These are phyloP conservation scores for Ceratocystis huliohia DNA, from an alignment of 2,329 filamentous ascomycete genomes.

Conservation along the genomic window DNA sequence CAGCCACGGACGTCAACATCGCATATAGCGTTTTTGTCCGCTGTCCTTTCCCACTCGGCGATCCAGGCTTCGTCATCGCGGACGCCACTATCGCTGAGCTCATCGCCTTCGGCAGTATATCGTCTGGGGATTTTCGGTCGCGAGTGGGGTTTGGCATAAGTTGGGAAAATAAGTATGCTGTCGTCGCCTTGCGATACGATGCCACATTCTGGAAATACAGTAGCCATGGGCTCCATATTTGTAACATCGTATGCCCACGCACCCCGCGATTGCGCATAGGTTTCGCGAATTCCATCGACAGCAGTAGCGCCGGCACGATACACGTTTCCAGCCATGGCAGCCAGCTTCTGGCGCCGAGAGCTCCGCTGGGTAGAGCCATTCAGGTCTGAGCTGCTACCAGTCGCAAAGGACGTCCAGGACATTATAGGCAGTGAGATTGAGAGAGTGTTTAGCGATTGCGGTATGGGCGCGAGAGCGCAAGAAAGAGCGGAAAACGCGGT, in stretches of 20 bases:
- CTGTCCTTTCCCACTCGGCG: conserved; percentile 63
- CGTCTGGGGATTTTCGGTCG: not conserved
- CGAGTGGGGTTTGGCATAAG: conserved; percentile 65
- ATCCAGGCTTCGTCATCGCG: conserved; percentile 63
- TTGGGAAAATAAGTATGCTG: conserved; percentile 91
- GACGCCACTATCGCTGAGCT: conserved; percentile 31
- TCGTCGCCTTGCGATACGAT: conserved; percentile 69
- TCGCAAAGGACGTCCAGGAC: conserved; percentile 15
- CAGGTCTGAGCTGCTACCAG: conserved; percentile 17
- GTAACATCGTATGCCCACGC: conserved; percentile 25
- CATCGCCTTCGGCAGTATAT: conserved; percentile 23
- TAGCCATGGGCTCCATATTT: conserved; percentile 43
- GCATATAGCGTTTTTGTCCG: conserved; percentile 73
- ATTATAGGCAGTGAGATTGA: not conserved
- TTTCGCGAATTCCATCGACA: conserved; percentile 46
- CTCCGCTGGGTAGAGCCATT: conserved; percentile 44
- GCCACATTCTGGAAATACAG: conserved; percentile 72
- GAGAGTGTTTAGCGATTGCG: not conserved
- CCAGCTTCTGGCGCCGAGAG: conserved; percentile 64
- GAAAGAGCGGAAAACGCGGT: not conserved
- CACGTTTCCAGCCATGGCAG: conserved; percentile 46
- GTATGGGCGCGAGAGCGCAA: no score
- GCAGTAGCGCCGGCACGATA: conserved; percentile 45
- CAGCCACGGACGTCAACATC: conserved; percentile 93
- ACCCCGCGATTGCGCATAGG: conserved; percentile 43